Evolutionary conservation across 805 yeast genomes (phyloP).

Genomic region (Maudiozyma serrabonitensis): DNA sequence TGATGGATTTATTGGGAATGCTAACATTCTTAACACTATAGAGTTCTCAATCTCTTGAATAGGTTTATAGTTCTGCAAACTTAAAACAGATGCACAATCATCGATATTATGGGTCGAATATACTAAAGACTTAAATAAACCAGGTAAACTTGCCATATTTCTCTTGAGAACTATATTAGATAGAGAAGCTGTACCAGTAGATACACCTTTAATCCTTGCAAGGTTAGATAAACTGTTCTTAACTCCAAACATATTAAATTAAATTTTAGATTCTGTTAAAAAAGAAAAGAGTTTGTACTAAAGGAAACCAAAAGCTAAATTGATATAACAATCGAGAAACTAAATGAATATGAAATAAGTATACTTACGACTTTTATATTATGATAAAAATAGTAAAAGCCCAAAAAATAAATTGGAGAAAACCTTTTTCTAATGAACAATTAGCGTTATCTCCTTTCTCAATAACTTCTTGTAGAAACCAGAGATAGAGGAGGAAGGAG

Average conservation of each 20-base stretch:
- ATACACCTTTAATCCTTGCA: neutral
- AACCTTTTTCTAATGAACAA: no score
- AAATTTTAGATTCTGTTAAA: neutral
- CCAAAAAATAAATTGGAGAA: no score
- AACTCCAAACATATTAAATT: neutral
- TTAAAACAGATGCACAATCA: conserved; percentile 22
- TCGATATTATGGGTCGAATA: conserved; percentile 24
- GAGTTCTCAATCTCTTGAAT: conserved; percentile 15
- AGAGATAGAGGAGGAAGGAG: no score
- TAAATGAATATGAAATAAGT: no score
- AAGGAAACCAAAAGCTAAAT: no score
- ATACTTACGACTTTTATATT: no score
- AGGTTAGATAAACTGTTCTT: neutral
- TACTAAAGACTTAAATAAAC: conserved; percentile 22
- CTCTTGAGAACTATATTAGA: neutral
- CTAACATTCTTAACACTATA: conserved; percentile 57
- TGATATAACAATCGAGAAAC: no score
- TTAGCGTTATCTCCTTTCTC: no score
- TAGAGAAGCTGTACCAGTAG: neutral
- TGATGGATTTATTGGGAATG: conserved; percentile 84
- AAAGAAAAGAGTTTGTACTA: neutral
- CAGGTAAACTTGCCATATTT: conserved; percentile 16
- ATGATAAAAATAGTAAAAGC: no score
- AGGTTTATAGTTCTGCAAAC: conserved; percentile 23
- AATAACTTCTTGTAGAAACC: no score